Base-by-base conservation (phyloP, 2,329 filamentous ascomycete species). In the Teratosphaeriaceae sp. region DNA sequence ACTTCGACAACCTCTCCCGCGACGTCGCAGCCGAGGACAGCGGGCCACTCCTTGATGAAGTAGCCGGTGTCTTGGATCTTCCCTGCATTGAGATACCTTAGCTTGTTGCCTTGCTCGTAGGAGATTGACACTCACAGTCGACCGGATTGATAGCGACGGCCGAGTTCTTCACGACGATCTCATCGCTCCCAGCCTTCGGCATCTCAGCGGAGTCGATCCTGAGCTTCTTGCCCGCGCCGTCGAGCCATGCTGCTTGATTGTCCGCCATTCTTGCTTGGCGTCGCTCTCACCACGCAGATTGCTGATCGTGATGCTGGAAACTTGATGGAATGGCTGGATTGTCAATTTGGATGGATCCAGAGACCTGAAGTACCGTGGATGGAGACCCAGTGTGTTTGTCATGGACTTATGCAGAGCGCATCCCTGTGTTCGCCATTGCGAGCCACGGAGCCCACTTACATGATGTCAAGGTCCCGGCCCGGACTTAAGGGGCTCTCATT, bases 61-160 rank as follows among this genome's bases (percentile, higher is more conserved):
- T 58, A 21, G 20, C 58, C 60, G 30, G 42, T 48, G 43, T 63
- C 59, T 42, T 62, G 60, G 22, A 64, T 59, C 44, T 64, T 64
- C 58, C 59, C 43, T 45, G 20, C 6, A 12, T 3, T n/a, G n/a
- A n/a, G n/a, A n/a, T n/a, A n/a, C n/a, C n/a, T n/a, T n/a, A n/a
- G n/a, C n/a, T n/a, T n/a, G n/a, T n/a, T n/a, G n/a, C n/a, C n/a
- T n/a, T n/a, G n/a, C n/a, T n/a, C n/a, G n/a, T n/a, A n/a, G n/a
- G n/a, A n/a, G 12, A n/a, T 33, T 8, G 7, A 11, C 20, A 58
- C 21, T 62, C 61, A 58, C 60, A 61, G 49, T 67, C 65, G 1
- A 64, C 61, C 1, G 65, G 65, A 43, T 67, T 67, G 44, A 66
- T 58, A 9, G 65, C 63, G 9, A 63, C 35, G 8, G 63, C 62